Percentiles rank a stretch among this genome's conserved stretches.
Evolutionary conservation across 2,329 filamentous ascomycete species (phyloP).

Genomic region (Penicillium sp.): DNA sequence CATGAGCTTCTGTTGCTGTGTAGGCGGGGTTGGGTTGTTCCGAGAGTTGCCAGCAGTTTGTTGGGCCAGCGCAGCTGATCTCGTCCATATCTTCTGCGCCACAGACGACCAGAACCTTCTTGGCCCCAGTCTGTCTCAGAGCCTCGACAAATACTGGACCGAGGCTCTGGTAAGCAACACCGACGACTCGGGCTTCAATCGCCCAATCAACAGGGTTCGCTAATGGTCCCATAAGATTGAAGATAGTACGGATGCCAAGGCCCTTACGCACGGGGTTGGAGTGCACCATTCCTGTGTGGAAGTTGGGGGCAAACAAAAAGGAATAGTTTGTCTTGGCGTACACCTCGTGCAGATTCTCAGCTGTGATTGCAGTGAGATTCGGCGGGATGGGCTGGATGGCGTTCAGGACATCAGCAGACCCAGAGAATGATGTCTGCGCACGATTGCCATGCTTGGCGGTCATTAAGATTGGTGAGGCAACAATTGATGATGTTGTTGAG

Average conservation of each 20-base stretch:
- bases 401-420: slow-evolving; percentile 87
- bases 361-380: slow-evolving; percentile 71
- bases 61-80: slow-evolving; percentile 84
- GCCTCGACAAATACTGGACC: slow-evolving; percentile 89
- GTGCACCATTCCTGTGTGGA: slow-evolving; percentile 92
- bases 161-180: slow-evolving; percentile 83
- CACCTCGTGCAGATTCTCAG: slow-evolving; percentile 68
- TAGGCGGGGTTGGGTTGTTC: slow-evolving; percentile 52
- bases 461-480: slow-evolving; percentile 81
- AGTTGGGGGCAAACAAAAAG: slow-evolving; percentile 93
- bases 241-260: slow-evolving; percentile 92
- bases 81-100: slow-evolving; percentile 95
- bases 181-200: slow-evolving; percentile 89
- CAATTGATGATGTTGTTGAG: slow-evolving; percentile 89
- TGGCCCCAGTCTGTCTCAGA: slow-evolving; percentile 70
- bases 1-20: slow-evolving; percentile 43
- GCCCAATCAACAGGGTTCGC: slow-evolving; percentile 84
- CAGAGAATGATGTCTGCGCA: slow-evolving; percentile 91
- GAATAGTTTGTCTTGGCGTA: slow-evolving; percentile 86
- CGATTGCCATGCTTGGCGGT: slow-evolving; percentile 95
- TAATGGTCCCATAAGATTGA: slow-evolving; percentile 92
- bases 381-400: slow-evolving; percentile 72
- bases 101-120: slow-evolving; percentile 87
- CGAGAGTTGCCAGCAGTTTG: slow-evolving; percentile 82
- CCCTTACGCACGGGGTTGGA: slow-evolving; percentile 83